phyloP scores from a whole-genome alignment of 1,284 basidiomycete genomes.

The Anthracocystis panici-leucophaei region DNA sequence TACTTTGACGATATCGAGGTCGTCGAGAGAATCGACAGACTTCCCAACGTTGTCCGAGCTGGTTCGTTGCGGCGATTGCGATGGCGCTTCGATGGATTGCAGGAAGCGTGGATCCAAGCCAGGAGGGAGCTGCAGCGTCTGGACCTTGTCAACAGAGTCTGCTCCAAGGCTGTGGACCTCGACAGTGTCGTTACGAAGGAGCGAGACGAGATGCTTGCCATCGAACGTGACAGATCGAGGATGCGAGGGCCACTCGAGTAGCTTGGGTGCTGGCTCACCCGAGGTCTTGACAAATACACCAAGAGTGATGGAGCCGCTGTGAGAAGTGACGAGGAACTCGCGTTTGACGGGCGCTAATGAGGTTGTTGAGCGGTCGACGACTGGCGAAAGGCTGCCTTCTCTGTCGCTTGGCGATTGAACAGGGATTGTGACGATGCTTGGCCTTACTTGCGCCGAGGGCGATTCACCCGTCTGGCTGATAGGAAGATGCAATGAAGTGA shows the following conservation, averaged over 20 bases:
- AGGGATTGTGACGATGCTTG: constrained; percentile 61
- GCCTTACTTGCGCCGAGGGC: constrained; percentile 60
- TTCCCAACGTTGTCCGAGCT: neutral
- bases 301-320: constrained; percentile 60
- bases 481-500: constrained; percentile 63
- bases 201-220: constrained; percentile 50
- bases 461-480: constrained; percentile 64
- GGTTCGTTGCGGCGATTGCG: neutral
- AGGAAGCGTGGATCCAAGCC: constrained; percentile 60
- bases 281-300: constrained; percentile 64
- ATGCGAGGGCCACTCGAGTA: constrained; percentile 68
- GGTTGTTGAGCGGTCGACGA: constrained; percentile 8
- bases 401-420: neutral
- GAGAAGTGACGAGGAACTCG: constrained; percentile 66
- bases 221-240: constrained; percentile 62
- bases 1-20: constrained; percentile 31
- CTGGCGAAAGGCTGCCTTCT: constrained; percentile 25
- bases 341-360: constrained; percentile 19
- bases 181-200: constrained; percentile 65
- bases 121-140: constrained; percentile 47
- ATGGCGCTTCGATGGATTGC: constrained; percentile 17
- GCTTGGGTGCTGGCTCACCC: constrained; percentile 63
- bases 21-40: neutral
- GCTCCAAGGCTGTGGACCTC: constrained; percentile 53
- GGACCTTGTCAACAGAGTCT: constrained; percentile 43